These are phyloP conservation scores for Chlamydomonas incerta DNA, from an alignment of 139 green algal species.

Conservation along the genomic window DNA sequence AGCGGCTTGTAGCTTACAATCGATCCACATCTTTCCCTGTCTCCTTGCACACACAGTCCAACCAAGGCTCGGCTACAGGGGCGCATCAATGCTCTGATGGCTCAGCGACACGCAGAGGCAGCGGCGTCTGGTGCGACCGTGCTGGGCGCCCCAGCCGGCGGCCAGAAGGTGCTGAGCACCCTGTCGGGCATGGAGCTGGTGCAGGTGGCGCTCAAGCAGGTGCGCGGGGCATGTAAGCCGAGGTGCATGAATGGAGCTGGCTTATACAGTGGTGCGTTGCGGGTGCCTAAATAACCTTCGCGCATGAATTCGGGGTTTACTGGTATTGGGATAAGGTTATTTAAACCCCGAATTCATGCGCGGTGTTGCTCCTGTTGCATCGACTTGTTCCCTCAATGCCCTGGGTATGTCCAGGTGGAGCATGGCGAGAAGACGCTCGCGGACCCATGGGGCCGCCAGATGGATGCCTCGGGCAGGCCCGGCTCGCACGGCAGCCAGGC, in stretches of 20 bases:
- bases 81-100: background rate
- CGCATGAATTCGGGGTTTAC: too few relatives aligned
- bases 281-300: too few relatives aligned
- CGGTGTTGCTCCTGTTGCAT: background rate
- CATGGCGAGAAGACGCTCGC: background rate
- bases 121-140: too few relatives aligned
- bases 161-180: background rate
- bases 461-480: background rate
- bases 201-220: constrained; percentile 25
- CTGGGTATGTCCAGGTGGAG: background rate
- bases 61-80: constrained; percentile 11
- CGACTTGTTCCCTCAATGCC: background rate
- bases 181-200: constrained; percentile 27
- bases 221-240: background rate
- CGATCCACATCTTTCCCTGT: background rate
- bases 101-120: background rate
- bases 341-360: background rate
- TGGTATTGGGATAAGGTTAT: too few relatives aligned
- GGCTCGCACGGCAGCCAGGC: too few relatives aligned
- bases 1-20: too few relatives aligned
- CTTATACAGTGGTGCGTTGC: background rate
- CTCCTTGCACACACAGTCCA: background rate
- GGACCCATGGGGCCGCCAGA: background rate
- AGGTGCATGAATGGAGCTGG: background rate
- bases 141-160: background rate